Evolutionary conservation across 495 filamentous ascomycete species (phyloP).

Genomic region (Neurospora sp.): DNA sequence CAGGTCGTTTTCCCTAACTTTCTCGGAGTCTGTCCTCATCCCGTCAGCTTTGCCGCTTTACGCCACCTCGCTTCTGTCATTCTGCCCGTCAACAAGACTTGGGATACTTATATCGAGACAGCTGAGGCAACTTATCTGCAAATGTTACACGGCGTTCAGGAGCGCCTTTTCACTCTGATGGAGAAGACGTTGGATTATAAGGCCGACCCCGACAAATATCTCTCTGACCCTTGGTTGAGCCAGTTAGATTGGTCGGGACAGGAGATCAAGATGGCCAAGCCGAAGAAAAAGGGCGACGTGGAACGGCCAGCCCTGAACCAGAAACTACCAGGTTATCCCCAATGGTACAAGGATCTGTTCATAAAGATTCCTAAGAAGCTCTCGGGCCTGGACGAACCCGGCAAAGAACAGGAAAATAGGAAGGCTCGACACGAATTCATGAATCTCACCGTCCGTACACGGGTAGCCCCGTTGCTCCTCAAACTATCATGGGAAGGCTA

Average conservation of each 20-base stretch:
- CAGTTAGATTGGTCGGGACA: slow-evolving; percentile 96
- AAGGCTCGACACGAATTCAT: slow-evolving; percentile 30
- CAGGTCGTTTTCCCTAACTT: slow-evolving; percentile 85
- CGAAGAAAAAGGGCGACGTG: slow-evolving; percentile 73
- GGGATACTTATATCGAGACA: slow-evolving; percentile 71
- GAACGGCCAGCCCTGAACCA: slow-evolving; percentile 70
- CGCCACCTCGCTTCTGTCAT: slow-evolving; percentile 88
- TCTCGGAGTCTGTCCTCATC: slow-evolving; percentile 82
- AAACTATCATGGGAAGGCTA: slow-evolving; percentile 80
- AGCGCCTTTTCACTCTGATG: slow-evolving; percentile 60
- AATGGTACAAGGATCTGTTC: slow-evolving; percentile 94
- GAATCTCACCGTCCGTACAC: slow-evolving; percentile 73
- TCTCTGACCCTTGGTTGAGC: slow-evolving; percentile 75
- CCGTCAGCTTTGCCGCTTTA: slow-evolving; percentile 91
- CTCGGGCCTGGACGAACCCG: slow-evolving; percentile 22
- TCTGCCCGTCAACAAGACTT: slow-evolving; percentile 77
- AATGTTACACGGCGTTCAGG: slow-evolving; percentile 63
- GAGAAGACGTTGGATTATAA: slow-evolving; percentile 68
- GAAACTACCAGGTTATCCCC: slow-evolving; percentile 88
- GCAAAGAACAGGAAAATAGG: background rate
- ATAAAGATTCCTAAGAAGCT: slow-evolving; percentile 31
- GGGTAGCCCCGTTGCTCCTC: slow-evolving; percentile 79
- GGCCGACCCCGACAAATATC: slow-evolving; percentile 52
- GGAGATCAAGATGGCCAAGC: slow-evolving; percentile 82
- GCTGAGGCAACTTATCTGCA: slow-evolving; percentile 78